These are phyloP conservation scores for Globisporangium spinosum DNA, from an alignment of 352 stramenopile species.

Conservation along the genomic window DNA sequence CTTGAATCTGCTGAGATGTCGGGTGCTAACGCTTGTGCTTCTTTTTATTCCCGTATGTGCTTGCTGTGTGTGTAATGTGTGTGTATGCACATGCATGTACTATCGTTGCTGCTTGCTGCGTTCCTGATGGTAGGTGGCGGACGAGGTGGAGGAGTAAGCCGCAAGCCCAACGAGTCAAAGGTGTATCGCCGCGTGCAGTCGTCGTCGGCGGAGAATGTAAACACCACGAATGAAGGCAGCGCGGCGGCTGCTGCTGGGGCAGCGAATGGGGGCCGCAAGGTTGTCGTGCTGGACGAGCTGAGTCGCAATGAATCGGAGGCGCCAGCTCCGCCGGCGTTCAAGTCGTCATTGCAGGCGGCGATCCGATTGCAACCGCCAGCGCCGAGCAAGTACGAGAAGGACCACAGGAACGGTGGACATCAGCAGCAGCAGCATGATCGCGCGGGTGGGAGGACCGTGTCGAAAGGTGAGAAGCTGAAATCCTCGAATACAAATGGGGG, in stretches of 20 bases:
- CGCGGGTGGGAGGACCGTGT: background rate
- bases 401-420: conserved; percentile 15
- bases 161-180: background rate
- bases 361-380: conserved; percentile 13
- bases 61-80: background rate
- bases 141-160: conserved; percentile 15
- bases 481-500: background rate
- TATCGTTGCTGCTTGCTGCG: background rate
- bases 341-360: conserved; percentile 49
- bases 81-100: background rate
- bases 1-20: background rate
- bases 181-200: conserved; percentile 16
- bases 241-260: background rate
- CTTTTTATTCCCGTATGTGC: too few species aligned
- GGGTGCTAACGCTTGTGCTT: background rate
- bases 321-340: conserved; percentile 32
- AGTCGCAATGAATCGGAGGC: conserved; percentile 2
- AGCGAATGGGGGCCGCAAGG: conserved; percentile 10
- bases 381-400: conserved; percentile 8
- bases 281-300: conserved; percentile 13
- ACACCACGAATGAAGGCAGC: background rate
- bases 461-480: conserved; percentile 10
- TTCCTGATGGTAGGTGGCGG: conserved; percentile 13
- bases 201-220: conserved; percentile 2
- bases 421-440: conserved; percentile 2